These are phyloP conservation scores for Termitomyces heimii DNA, from an alignment of 768 basidiomycete genomes.

Conservation along the genomic window DNA sequence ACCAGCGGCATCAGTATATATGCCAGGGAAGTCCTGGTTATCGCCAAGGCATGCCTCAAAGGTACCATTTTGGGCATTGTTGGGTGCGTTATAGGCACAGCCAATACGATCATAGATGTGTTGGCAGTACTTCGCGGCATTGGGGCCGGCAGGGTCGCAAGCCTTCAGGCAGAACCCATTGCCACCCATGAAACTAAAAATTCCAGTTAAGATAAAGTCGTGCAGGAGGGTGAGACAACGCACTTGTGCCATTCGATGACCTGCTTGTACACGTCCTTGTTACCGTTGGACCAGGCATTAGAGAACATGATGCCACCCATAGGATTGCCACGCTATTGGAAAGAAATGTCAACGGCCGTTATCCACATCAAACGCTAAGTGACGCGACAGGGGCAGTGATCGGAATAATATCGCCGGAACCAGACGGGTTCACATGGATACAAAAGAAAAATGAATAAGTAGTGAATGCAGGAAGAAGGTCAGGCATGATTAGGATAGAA, in stretches of 20 bases:
- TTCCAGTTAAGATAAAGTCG: background rate
- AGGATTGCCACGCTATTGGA: slow-evolving; percentile 69
- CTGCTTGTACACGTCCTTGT: slow-evolving; percentile 43
- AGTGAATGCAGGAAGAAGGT: background rate
- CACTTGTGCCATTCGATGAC: slow-evolving; percentile 67
- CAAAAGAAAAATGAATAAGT: background rate
- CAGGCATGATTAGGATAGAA: too few species aligned
- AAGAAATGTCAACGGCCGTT: background rate
- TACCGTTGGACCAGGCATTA: slow-evolving; percentile 35
- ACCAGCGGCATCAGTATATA: slow-evolving; percentile 31
- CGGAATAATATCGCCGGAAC: slow-evolving; percentile 1
- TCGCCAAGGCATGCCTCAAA: slow-evolving; percentile 68
- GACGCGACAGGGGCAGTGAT: background rate
- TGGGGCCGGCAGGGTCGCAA: slow-evolving; percentile 54
- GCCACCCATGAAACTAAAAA: slow-evolving; percentile 63
- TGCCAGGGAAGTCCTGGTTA: slow-evolving; percentile 57
- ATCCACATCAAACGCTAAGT: slow-evolving; percentile 6
- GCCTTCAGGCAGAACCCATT: slow-evolving; percentile 63
- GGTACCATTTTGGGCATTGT: slow-evolving; percentile 45
- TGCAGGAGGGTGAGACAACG: slow-evolving; percentile 9
- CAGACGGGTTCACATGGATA: background rate
- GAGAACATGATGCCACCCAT: slow-evolving; percentile 69
- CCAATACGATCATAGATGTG: slow-evolving; percentile 76
- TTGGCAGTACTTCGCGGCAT: slow-evolving; percentile 52
- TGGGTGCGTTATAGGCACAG: slow-evolving; percentile 68